A percentile compares a stretch with the other conserved stretches of the same genome.
These are phyloP conservation scores for Pyrus betulifolia DNA, from an alignment of 306 rosid genomes.

Conservation along the genomic window DNA sequence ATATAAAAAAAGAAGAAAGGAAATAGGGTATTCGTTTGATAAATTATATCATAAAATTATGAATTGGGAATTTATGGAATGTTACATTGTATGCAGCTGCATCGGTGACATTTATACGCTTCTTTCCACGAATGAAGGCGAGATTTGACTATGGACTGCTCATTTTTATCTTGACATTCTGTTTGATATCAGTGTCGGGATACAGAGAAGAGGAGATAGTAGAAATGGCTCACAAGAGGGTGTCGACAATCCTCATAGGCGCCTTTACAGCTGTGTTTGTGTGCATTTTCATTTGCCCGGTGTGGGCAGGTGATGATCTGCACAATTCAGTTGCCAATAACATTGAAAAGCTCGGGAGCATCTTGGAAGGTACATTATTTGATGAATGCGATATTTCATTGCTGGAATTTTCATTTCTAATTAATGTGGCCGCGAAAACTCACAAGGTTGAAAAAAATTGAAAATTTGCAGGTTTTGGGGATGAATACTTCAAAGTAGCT, in stretches of 20 bases:
- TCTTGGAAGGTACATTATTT: constrained; percentile 27
- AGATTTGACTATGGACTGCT: constrained; percentile 51
- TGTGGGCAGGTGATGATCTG: constrained; percentile 53
- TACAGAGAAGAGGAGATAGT: constrained; percentile 20
- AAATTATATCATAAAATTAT: background rate
- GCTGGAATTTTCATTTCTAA: background rate
- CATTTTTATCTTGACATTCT: constrained; percentile 42
- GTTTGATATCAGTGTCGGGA: constrained; percentile 40
- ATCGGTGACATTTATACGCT: constrained; percentile 32
- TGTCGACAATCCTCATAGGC: constrained; percentile 32
- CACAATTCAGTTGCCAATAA: constrained; percentile 30
- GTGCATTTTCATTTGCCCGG: constrained; percentile 30
- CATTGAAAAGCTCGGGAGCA: constrained; percentile 30
- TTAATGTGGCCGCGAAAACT: background rate
- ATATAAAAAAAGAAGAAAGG: too few relatives aligned
- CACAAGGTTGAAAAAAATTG: background rate
- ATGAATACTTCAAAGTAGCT: constrained; percentile 23
- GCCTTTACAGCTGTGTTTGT: constrained; percentile 14
- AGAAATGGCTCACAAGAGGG: constrained; percentile 29
- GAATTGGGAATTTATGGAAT: background rate
- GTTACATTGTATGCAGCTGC: constrained; percentile 18
- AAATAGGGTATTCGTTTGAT: background rate
- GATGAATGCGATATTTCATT: background rate
- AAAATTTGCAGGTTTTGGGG: constrained; percentile 26
- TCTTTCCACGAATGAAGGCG: constrained; percentile 37